Percentiles rank a stretch among this genome's conserved stretches.
Evolutionary conservation across 768 basidiomycete species (phyloP).

Genomic region (Brasilioporus rufonigricans): DNA sequence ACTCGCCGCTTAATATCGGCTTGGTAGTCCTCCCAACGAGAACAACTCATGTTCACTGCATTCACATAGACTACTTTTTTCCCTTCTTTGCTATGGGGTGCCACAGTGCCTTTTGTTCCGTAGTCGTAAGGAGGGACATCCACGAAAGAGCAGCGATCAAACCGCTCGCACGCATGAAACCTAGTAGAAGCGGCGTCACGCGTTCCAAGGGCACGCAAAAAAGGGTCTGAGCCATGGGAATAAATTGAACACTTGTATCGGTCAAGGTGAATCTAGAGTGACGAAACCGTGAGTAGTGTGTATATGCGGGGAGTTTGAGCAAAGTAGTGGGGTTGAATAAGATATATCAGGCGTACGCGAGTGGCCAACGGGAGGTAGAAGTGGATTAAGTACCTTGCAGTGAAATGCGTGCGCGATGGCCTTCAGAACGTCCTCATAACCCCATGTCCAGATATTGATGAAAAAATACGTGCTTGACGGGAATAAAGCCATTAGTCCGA

Average conservation of each 20-base stretch:
- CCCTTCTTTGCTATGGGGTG: conserved; percentile 41
- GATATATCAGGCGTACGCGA: background rate
- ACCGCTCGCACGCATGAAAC: conserved; percentile 93
- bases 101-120: conserved; percentile 1
- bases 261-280: conserved; percentile 78
- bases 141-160: conserved; percentile 67
- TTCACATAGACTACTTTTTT: conserved; percentile 80
- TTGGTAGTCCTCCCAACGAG: conserved; percentile 51
- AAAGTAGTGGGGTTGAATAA: background rate
- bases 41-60: conserved; percentile 68
- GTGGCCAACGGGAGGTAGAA: background rate
- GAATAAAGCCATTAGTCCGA: conserved; percentile 67
- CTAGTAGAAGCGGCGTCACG: conserved; percentile 61
- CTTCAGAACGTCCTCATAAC: conserved; percentile 90
- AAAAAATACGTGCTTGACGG: conserved; percentile 74
- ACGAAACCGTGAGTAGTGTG: conserved; percentile 4
- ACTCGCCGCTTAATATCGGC: conserved; percentile 42
- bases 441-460: conserved; percentile 94
- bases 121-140: conserved; percentile 35
- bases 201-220: conserved; percentile 59
- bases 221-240: conserved; percentile 53
- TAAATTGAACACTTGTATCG: conserved; percentile 81
- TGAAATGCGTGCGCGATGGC: conserved; percentile 67
- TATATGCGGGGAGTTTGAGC: conserved; percentile 3
- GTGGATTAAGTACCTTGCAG: conserved; percentile 42